Evolutionary conservation across 257 asterid species (phyloP), one percentile per base, ranked within the genome.

Genomic region (Przewalskia tangutica): DNA sequence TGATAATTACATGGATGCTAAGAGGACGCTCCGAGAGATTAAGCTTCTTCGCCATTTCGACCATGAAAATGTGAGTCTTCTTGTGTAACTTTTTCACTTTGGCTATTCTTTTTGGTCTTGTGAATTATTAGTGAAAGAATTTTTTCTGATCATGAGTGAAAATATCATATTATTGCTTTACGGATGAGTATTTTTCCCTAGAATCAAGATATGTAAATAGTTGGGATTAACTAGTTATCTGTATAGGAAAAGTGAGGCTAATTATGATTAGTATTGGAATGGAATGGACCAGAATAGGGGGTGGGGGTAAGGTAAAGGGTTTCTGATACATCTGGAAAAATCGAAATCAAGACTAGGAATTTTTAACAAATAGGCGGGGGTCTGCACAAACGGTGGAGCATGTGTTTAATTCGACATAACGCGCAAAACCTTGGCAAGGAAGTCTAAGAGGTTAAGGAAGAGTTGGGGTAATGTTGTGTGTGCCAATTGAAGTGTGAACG

Each of bases 31-130:
- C 66, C 90, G 99, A 23, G 99, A 96, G 85, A 96, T 96, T 85
- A 94, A 96, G 91, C 97, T 96, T 81, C 98, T 96, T 85, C 97
- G 98, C 17, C 97, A 94, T 86, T 84, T 96, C 87, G 97, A 96
- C 75, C 99, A 94, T 77, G 99, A 96, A 88, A 96, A 96, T 81
- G 99, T 96, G 71, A 7, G 92, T 85, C 5, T 58, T 81, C 66
- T 54, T 65, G 27, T 23, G 17, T 81, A 53, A 17, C 27, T n/a
- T 34, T 14, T 77, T 75, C 6, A 2, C n/a, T 27, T 12, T 27
- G n/a, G 70, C 34, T 63, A 63, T 34, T 27, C 44, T 63, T 63
- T 34, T 63, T 11, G 42, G 32, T 27, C 32, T 27, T 27, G 32
- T 23, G n/a, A 63, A 13, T 63, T 63, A 14, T 11, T 11, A 63